These are phyloP conservation scores for Colletotrichum simmondsii DNA, from an alignment of 2,329 filamentous ascomycete genomes.

Conservation along the genomic window DNA sequence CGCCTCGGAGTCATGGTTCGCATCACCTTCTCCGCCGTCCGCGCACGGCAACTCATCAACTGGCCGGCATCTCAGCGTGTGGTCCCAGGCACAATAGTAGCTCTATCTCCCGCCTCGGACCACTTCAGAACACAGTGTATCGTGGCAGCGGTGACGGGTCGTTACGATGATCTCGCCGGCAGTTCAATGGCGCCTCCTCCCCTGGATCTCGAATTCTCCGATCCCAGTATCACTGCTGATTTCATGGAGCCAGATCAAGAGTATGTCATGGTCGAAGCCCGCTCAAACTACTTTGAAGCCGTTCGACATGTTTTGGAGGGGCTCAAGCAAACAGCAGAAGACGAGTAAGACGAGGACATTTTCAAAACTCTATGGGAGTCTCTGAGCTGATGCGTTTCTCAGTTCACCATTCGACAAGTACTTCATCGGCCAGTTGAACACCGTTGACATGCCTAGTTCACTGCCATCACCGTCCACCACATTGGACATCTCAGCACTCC, in stretches of 20 bases:
- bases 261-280: conserved; percentile 83
- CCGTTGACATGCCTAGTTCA: background rate
- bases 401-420: conserved; percentile 73
- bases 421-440: conserved; percentile 59
- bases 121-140: conserved; percentile 73
- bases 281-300: conserved; percentile 81
- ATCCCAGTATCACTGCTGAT: conserved; percentile 41
- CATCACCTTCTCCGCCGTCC: conserved; percentile 75
- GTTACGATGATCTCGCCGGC: conserved; percentile 8
- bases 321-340: conserved; percentile 69
- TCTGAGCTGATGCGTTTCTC: background rate
- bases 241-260: conserved; percentile 75
- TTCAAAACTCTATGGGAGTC: background rate
- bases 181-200: background rate
- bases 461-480: background rate
- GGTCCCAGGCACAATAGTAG: conserved; percentile 63
- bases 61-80: conserved; percentile 69
- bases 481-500: background rate
- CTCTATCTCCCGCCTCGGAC: conserved; percentile 64
- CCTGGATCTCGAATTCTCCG: conserved; percentile 64
- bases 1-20: conserved; percentile 72
- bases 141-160: conserved; percentile 77
- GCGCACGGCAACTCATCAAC: conserved; percentile 72
- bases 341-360: conserved; percentile 56
- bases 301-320: conserved; percentile 78